Evolutionary conservation across 2,329 filamentous ascomycete species (phyloP).

Genomic region (Diaporthe destruens): DNA sequence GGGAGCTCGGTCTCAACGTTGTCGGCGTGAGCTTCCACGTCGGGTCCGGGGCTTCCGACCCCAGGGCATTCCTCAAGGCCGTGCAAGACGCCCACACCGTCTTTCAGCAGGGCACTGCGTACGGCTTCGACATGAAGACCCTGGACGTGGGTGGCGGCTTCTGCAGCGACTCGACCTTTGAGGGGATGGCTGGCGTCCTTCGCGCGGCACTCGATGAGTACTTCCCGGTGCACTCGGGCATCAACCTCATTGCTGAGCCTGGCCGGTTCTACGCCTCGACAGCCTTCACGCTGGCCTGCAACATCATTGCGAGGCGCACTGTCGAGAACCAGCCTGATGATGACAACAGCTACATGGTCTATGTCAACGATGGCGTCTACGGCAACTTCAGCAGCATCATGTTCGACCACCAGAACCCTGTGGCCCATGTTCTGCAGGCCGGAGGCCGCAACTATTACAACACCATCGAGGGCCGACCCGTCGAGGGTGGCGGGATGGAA

Average conservation of each 20-base stretch:
- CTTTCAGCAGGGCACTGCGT: conserved; percentile 83
- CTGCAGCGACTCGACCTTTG: conserved; percentile 84
- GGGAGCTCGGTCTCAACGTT: conserved; percentile 86
- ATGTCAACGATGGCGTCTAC: conserved; percentile 97
- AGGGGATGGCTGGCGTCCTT: conserved; percentile 87
- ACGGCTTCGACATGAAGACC: conserved; percentile 86
- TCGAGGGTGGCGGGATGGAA: conserved; percentile 65
- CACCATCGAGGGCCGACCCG: conserved; percentile 61
- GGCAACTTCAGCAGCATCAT: conserved; percentile 99
- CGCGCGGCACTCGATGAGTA: conserved; percentile 85
- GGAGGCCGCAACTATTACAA: conserved; percentile 71
- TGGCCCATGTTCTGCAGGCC: conserved; percentile 82
- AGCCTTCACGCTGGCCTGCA: conserved; percentile 94
- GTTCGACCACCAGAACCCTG: conserved; percentile 95
- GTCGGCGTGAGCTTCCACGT: conserved; percentile 98
- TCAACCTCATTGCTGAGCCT: conserved; percentile 94
- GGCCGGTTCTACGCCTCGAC: conserved; percentile 95
- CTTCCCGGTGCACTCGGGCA: conserved; percentile 78
- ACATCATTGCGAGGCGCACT: conserved; percentile 94
- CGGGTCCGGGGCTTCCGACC: conserved; percentile 94
- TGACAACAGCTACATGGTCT: conserved; percentile 90
- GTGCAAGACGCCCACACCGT: conserved; percentile 89
- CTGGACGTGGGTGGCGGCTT: conserved; percentile 97
- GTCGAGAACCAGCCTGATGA: conserved; percentile 75
- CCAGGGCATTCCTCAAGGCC: conserved; percentile 89